phyloP scores from a whole-genome alignment of 78 protist genomes.

The Emiliania huxleyi region DNA sequence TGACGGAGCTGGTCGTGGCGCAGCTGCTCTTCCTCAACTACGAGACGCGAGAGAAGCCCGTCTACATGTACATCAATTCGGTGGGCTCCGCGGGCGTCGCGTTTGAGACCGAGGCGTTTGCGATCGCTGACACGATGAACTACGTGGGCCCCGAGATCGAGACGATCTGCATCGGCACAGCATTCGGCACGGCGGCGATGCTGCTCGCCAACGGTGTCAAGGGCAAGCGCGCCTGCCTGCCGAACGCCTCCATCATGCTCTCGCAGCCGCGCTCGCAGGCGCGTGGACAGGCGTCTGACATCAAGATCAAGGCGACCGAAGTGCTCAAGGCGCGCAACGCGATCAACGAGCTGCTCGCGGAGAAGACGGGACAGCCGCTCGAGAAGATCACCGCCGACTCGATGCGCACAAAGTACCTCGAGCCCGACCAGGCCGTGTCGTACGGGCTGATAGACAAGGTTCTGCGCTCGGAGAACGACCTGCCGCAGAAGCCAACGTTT shows the following conservation, averaged over 20 bases:
- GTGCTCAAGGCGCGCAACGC: not conserved
- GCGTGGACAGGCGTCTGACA: not conserved
- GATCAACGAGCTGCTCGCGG: not conserved
- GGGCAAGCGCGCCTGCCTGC: not conserved
- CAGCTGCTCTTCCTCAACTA: slow-evolving; percentile 20
- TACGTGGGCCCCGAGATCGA: not conserved
- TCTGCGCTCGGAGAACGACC: not conserved
- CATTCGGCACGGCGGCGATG: slow-evolving; percentile 20
- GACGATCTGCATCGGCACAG: slow-evolving; percentile 11
- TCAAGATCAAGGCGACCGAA: not conserved
- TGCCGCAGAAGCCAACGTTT: not conserved
- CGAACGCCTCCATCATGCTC: not conserved
- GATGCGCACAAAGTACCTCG: not conserved
- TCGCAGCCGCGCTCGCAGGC: not conserved
- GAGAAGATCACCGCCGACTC: not conserved
- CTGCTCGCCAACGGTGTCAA: slow-evolving; percentile 10
- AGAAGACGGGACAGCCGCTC: not conserved
- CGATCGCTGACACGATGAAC: slow-evolving; percentile 25
- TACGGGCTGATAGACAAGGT: slow-evolving; percentile 19
- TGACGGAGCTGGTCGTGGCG: slow-evolving; percentile 6
- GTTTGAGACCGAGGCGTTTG: slow-evolving; percentile 22
- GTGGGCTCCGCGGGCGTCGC: not conserved
- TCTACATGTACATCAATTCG: not conserved
- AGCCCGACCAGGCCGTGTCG: not conserved
- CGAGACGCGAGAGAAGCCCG: not conserved